Percentiles rank a stretch among this genome's conserved stretches.
Evolutionary conservation across 2,329 filamentous ascomycete species (phyloP).

Genomic region (Ploettnerulaceae sp.): DNA sequence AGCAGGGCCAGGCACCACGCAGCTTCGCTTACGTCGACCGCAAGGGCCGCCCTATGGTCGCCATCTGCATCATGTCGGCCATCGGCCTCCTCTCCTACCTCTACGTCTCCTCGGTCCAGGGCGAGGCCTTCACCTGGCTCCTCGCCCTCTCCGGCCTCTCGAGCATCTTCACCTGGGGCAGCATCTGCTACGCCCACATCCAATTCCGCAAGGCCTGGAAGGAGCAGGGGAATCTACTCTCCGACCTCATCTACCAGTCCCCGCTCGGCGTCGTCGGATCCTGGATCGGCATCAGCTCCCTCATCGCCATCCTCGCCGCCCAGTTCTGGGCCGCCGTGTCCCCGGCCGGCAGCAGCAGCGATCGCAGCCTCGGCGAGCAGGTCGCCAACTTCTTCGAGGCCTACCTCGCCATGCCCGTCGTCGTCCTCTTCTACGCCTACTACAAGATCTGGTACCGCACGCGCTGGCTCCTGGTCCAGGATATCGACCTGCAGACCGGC

Average conservation of each 20-base stretch:
- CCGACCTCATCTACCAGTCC: slow-evolving; percentile 60
- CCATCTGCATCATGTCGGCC: slow-evolving; percentile 60
- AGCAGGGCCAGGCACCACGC: slow-evolving; percentile 76
- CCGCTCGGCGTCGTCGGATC: slow-evolving; percentile 57
- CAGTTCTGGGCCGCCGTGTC: slow-evolving; percentile 77
- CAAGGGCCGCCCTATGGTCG: slow-evolving; percentile 70
- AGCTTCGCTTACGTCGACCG: slow-evolving; percentile 78
- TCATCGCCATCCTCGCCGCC: slow-evolving; percentile 38
- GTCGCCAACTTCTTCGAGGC: slow-evolving; percentile 68
- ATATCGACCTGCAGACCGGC: slow-evolving; percentile 85
- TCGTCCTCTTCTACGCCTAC: slow-evolving; percentile 59
- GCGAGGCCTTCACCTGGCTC: slow-evolving; percentile 72
- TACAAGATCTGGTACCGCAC: slow-evolving; percentile 80
- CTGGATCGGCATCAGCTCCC: slow-evolving; percentile 54
- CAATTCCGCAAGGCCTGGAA: slow-evolving; percentile 80
- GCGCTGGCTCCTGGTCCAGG: slow-evolving; percentile 56
- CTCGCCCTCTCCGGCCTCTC: slow-evolving; percentile 68
- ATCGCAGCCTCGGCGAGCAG: slow-evolving; percentile 40
- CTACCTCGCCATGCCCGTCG: slow-evolving; percentile 65
- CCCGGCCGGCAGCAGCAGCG: slow-evolving; percentile 53
- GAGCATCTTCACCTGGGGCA: slow-evolving; percentile 73
- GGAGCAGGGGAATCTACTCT: slow-evolving; percentile 52
- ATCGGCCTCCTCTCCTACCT: slow-evolving; percentile 76
- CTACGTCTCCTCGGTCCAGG: slow-evolving; percentile 51
- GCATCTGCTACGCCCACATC: slow-evolving; percentile 84